Conservation (phyloP, 2,329 filamentous ascomycete genomes). For the Trichoderma aggressivum region DNA sequence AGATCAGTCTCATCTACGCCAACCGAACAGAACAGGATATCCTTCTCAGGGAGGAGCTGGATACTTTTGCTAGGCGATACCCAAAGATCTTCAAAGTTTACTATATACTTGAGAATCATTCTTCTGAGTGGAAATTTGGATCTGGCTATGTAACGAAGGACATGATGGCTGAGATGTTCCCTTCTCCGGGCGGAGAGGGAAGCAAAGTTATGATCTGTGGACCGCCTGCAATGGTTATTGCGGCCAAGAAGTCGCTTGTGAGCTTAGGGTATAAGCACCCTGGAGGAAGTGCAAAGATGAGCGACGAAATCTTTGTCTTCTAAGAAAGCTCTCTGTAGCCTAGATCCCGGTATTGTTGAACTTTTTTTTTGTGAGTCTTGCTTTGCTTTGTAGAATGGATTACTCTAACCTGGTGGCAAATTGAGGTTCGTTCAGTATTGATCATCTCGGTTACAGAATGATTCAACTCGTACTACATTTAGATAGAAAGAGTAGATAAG, state of each 20-base stretch:
- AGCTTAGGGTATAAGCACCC: slow-evolving; percentile 51
- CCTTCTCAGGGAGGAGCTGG: slow-evolving; percentile 53
- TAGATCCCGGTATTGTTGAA: not conserved
- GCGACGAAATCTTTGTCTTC: slow-evolving; percentile 55
- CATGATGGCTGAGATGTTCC: slow-evolving; percentile 48
- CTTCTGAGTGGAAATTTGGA: slow-evolving; percentile 45
- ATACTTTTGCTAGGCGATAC: slow-evolving; percentile 48
- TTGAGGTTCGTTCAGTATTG: not conserved
- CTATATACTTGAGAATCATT: slow-evolving; percentile 52
- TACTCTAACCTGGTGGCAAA: not conserved
- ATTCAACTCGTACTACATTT: not conserved
- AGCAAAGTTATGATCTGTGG: slow-evolving; percentile 57
- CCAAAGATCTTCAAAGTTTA: slow-evolving; percentile 53
- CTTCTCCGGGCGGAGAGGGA: slow-evolving; percentile 40
- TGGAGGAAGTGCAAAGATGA: slow-evolving; percentile 48
- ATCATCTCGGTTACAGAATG: no score
- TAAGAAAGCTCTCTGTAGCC: slow-evolving; percentile 25
- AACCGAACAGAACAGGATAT: slow-evolving; percentile 59
- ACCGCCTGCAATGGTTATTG: slow-evolving; percentile 58
- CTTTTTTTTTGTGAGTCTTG: not conserved
- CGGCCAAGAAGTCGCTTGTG: slow-evolving; percentile 49
- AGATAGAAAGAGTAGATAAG: not conserved
- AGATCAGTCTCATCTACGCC: slow-evolving; percentile 56
- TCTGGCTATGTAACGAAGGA: slow-evolving; percentile 50
- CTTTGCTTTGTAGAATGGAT: not conserved